Percentiles rank a stretch among this genome's conserved stretches.
phyloP scores from a whole-genome alignment of 768 basidiomycete species.

The Neoboletus magnificus region DNA sequence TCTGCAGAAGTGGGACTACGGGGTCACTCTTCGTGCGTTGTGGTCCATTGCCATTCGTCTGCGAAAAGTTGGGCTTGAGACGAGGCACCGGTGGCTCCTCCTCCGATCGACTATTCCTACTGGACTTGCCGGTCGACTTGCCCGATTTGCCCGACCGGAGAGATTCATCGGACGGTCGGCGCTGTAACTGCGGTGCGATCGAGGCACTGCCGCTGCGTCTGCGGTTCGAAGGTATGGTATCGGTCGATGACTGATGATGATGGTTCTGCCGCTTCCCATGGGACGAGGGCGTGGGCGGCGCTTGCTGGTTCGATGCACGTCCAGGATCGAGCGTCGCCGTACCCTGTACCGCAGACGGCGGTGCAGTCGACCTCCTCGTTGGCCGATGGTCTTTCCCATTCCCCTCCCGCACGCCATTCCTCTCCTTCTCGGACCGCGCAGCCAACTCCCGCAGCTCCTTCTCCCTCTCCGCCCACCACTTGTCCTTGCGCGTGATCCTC shows the following conservation, averaged over 20 bases:
- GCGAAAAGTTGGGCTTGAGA: constrained; percentile 26
- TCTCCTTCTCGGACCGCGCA: constrained; percentile 18
- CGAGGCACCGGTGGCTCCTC: constrained; percentile 31
- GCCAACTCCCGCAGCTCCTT: constrained; percentile 21
- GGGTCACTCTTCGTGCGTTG: constrained; percentile 55
- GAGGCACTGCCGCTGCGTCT: constrained; percentile 29
- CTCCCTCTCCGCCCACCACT: constrained; percentile 33
- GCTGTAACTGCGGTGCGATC: constrained; percentile 19
- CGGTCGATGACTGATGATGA: constrained; percentile 30
- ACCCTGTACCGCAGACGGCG: constrained; percentile 14
- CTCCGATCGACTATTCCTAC: constrained; percentile 26
- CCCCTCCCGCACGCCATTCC: constrained; percentile 5
- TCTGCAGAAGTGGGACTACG: constrained; percentile 23
- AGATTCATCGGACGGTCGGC: constrained; percentile 39
- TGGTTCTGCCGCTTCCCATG: constrained; percentile 24
- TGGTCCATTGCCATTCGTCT: constrained; percentile 18
- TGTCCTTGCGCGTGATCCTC: constrained; percentile 35
- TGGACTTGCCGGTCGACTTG: constrained; percentile 31
- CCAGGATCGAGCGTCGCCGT: constrained; percentile 17
- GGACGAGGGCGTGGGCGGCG: constrained; percentile 16
- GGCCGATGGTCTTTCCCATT: constrained; percentile 18
- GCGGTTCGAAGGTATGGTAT: constrained; percentile 19
- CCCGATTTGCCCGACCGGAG: constrained; percentile 39
- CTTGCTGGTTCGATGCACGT: constrained; percentile 27
- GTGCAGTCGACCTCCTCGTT: constrained; percentile 12